These are phyloP conservation scores for Pythium angustatum DNA, from an alignment of 352 stramenopile species.

Conservation along the genomic window DNA sequence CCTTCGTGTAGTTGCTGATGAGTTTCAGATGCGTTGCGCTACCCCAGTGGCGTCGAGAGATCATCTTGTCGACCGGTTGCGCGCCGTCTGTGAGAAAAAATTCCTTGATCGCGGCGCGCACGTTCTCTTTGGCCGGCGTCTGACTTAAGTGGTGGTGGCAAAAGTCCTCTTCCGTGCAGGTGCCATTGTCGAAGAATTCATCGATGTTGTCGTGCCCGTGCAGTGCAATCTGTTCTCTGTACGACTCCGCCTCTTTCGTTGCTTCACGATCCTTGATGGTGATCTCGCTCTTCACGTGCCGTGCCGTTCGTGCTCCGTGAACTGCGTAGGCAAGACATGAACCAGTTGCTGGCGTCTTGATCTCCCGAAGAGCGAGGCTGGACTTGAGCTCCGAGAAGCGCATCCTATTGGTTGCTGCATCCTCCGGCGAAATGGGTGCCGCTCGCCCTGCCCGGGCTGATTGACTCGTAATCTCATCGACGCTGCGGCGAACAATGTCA, in stretches of 20 bases:
- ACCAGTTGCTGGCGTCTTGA: background rate
- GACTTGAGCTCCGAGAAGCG: background rate
- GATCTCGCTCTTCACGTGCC: background rate
- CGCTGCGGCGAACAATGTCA: background rate
- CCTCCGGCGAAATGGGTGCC: background rate
- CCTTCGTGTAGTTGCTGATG: background rate
- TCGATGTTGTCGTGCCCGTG: background rate
- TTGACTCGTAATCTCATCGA: background rate
- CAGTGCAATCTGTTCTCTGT: background rate
- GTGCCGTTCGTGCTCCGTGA: background rate
- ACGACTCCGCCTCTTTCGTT: background rate
- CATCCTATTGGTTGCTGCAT: background rate
- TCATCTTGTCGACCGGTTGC: background rate
- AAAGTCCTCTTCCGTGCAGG: background rate
- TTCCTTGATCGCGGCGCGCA: background rate
- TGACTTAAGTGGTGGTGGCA: background rate
- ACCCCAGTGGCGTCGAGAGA: background rate
- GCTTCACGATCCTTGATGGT: background rate
- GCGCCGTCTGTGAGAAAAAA: background rate
- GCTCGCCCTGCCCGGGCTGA: background rate
- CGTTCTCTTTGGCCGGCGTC: background rate
- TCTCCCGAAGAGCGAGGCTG: background rate
- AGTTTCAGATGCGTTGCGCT: background rate
- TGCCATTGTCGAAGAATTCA: background rate
- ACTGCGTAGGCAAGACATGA: background rate